A percentile compares a stretch with the other conserved stretches of the same genome.
phyloP scores from a whole-genome alignment of 2,329 filamentous ascomycete genomes.

The Lachnum nothofagi region DNA sequence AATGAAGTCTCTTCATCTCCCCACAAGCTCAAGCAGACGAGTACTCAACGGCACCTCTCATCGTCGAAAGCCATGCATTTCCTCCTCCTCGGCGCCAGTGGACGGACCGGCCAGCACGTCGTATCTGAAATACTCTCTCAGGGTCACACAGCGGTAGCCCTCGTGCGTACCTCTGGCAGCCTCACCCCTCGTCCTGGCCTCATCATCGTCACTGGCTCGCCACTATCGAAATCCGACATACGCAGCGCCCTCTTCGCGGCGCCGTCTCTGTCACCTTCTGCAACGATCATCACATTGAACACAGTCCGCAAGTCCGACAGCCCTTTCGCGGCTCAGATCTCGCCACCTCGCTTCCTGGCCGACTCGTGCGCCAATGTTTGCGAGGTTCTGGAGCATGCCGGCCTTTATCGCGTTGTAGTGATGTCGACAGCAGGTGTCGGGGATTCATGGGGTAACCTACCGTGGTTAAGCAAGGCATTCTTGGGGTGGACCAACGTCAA shows the following conservation, averaged over 20 bases:
- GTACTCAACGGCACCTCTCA: slow-evolving; percentile 19
- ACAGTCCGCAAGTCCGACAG: slow-evolving; percentile 38
- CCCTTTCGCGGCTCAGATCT: slow-evolving; percentile 37
- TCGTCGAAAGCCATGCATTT: slow-evolving; percentile 33
- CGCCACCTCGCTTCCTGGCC: slow-evolving; percentile 37
- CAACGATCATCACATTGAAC: slow-evolving; percentile 39
- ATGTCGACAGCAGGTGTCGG: slow-evolving; percentile 40
- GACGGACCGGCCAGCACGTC: slow-evolving; percentile 40
- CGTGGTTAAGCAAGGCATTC: slow-evolving; percentile 34
- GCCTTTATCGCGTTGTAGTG: slow-evolving; percentile 34
- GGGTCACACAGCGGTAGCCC: slow-evolving; percentile 36
- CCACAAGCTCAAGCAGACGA: slow-evolving; percentile 17
- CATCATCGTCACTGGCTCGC: slow-evolving; percentile 34
- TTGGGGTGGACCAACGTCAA: slow-evolving; percentile 39
- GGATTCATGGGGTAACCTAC: slow-evolving; percentile 35
- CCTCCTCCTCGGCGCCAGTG: slow-evolving; percentile 41
- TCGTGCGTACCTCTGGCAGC: slow-evolving; percentile 34
- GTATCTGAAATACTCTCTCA: slow-evolving; percentile 37
- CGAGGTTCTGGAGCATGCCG: slow-evolving; percentile 32
- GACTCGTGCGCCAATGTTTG: slow-evolving; percentile 36
- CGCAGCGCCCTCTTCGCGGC: slow-evolving; percentile 25
- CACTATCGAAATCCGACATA: slow-evolving; percentile 35
- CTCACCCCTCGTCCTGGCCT: slow-evolving; percentile 30
- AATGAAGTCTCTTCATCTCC: slow-evolving; percentile 16
- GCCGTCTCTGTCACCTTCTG: slow-evolving; percentile 26